Evolutionary conservation across 495 filamentous ascomycete species (phyloP), one percentile per base, ranked within the genome.

Genomic region (Penicillium macrosclerotiorum): DNA sequence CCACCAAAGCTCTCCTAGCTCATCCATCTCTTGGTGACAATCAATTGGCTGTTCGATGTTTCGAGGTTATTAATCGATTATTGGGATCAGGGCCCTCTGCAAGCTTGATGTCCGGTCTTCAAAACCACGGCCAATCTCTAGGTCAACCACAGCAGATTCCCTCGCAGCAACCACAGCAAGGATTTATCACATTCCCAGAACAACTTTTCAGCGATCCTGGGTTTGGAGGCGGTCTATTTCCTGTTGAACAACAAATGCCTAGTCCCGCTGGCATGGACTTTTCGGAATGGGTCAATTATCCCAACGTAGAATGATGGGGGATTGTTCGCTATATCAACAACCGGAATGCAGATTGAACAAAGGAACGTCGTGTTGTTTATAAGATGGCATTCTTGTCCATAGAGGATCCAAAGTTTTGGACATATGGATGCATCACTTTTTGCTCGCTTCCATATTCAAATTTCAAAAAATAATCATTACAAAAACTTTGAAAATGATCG

Each of bases 271-370:
- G 59, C 8, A 67, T 74, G 65, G 68, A 74, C 42, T 72, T 74
- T 39, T 70, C 69, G 0, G 71, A 74, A 35, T 74, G 71, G 71
- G 67, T 74, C 25, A 69, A 70, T 44, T 74, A 65, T 36, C 51
- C 64, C 8, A 40, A 49, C 25, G 24, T 55, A 50, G 55, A 60
- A 44, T 46, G 56, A 69, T 39, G 31, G 13, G 26, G 22, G 13
- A 35, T 20, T 26, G 46, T 32, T 32, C 14, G 19, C 42, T 48
- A 32, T 45, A 45, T 18, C 37, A 27, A 30, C 8, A 46, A 4
- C 47, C 31, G 33, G 39, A 27, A 22, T 30, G 35, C 36, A 31
- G 22, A 25, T 26, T 45, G 42, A 23, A 26, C 6, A 35, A 26
- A 11, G 5, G 22, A 32, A 8, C 14, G 19, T 27, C n/a, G n/a